These are phyloP conservation scores for Lathyrus sativus DNA, from an alignment of 306 rosid species.

Conservation along the genomic window DNA sequence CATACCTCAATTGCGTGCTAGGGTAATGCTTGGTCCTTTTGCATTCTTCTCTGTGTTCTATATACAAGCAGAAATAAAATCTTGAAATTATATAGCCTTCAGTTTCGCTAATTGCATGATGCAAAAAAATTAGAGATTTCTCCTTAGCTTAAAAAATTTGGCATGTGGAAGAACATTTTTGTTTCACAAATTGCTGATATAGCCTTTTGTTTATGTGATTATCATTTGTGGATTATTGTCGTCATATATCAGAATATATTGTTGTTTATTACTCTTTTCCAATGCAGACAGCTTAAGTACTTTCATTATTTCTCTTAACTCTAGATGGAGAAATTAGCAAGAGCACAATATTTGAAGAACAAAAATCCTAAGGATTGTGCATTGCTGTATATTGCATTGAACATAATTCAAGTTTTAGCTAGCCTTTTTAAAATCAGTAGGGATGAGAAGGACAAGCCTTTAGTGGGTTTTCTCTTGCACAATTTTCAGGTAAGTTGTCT, in stretches of 20 bases:
- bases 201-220: conserved; percentile 16
- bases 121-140: conserved; percentile 26
- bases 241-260: conserved; percentile 14
- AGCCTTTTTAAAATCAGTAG: conserved; percentile 94
- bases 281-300: conserved; percentile 35
- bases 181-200: conserved; percentile 17
- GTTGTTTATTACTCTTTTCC: conserved; percentile 27
- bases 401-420: conserved; percentile 82
- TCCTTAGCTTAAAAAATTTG: conserved; percentile 19
- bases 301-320: conserved; percentile 34
- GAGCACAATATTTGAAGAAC: conserved; percentile 83
- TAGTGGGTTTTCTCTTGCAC: conserved; percentile 84
- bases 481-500: conserved; percentile 81
- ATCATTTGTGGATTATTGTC: conserved; percentile 24
- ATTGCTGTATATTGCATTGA: conserved; percentile 74
- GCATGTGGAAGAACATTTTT: background rate
- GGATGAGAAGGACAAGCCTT: conserved; percentile 96
- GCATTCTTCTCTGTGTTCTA: conserved; percentile 33
- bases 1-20: conserved; percentile 72
- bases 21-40: conserved; percentile 58
- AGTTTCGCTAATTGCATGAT: conserved; percentile 27
- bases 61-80: conserved; percentile 22
- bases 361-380: conserved; percentile 97
- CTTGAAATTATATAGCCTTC: conserved; percentile 32
- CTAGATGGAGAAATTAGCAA: conserved; percentile 97